Evolutionary conservation across 495 filamentous ascomycete genomes (phyloP).

Genomic region (Annulohypoxylon nitens): DNA sequence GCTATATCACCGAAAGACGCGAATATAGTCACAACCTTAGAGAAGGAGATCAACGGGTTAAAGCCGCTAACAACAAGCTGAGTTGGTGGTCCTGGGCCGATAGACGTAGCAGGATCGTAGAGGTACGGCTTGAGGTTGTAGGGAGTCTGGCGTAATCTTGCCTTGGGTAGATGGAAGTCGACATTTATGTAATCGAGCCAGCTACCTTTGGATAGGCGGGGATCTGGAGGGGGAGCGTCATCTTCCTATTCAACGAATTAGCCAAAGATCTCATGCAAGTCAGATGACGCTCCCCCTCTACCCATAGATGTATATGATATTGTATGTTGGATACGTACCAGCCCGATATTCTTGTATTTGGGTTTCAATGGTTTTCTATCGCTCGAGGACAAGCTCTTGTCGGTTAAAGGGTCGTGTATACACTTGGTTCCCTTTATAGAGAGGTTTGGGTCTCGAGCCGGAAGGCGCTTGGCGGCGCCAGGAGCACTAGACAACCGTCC

Average conservation of each 20-base stretch:
- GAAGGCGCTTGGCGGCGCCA: conserved; percentile 65
- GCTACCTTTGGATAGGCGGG: conserved; percentile 74
- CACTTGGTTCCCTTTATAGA: conserved; percentile 75
- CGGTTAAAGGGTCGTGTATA: conserved; percentile 80
- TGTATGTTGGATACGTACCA: conserved; percentile 69
- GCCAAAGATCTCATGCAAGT: conserved; percentile 61
- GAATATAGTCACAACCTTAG: conserved; percentile 84
- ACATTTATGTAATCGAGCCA: conserved; percentile 69
- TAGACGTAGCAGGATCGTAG: conserved; percentile 82
- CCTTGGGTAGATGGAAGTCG: conserved; percentile 79
- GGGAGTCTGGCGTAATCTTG: conserved; percentile 78
- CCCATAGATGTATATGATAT: conserved; percentile 53
- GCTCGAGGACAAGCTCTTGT: conserved; percentile 60
- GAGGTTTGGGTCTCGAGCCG: conserved; percentile 71
- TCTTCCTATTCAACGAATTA: conserved; percentile 72
- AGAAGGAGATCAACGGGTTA: conserved; percentile 85
- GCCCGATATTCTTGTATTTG: conserved; percentile 78
- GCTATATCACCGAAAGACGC: conserved; percentile 89
- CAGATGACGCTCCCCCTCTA: conserved; percentile 68
- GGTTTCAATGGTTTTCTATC: conserved; percentile 76
- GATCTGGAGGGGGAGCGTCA: conserved; percentile 77
- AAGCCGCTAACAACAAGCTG: conserved; percentile 95
- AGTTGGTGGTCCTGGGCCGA: conserved; percentile 87
- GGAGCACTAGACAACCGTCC: conserved; percentile 40
- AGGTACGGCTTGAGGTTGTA: conserved; percentile 81